Percentiles rank a stretch among this genome's conserved stretches.
Evolutionary conservation across 352 stramenopile species (phyloP).

Genomic region (Globisporangium spinosum): DNA sequence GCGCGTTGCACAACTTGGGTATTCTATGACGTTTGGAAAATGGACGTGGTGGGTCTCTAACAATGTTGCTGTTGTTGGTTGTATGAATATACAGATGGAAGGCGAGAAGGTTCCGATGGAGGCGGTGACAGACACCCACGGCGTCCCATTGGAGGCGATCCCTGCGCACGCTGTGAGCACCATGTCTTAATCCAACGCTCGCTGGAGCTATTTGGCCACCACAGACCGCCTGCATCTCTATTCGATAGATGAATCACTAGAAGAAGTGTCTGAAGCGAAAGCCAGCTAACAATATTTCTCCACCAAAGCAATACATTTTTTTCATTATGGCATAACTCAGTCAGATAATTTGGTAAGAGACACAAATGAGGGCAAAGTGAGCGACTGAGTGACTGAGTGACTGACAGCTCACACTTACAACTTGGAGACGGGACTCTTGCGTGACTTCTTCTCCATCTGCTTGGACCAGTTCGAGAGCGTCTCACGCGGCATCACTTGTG

Average conservation of each 20-base stretch:
- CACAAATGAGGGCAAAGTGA: too few species aligned
- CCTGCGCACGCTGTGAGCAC: background rate
- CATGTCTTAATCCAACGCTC: background rate
- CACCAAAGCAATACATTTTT: background rate
- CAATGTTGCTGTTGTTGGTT: background rate
- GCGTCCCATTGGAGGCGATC: background rate
- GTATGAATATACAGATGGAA: background rate
- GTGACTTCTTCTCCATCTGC: constrained; percentile 68
- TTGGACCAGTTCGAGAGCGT: constrained; percentile 75
- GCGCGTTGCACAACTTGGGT: background rate
- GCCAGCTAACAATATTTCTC: background rate
- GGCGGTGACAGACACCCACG: background rate
- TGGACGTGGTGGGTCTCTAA: background rate
- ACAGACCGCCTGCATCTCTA: background rate
- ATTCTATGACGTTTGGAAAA: background rate
- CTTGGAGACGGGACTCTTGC: constrained; percentile 30
- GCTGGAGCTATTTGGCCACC: background rate
- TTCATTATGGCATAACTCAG: background rate
- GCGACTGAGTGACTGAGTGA: too few species aligned
- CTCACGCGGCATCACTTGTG: constrained; percentile 64
- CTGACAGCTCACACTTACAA: constrained; percentile 5
- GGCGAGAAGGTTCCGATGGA: constrained; percentile 10
- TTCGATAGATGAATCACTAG: background rate
- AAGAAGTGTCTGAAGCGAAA: background rate
- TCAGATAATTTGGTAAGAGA: too few species aligned